Conservation (phyloP, 2,329 filamentous ascomycete genomes). For the Hypoxylon sp. region DNA sequence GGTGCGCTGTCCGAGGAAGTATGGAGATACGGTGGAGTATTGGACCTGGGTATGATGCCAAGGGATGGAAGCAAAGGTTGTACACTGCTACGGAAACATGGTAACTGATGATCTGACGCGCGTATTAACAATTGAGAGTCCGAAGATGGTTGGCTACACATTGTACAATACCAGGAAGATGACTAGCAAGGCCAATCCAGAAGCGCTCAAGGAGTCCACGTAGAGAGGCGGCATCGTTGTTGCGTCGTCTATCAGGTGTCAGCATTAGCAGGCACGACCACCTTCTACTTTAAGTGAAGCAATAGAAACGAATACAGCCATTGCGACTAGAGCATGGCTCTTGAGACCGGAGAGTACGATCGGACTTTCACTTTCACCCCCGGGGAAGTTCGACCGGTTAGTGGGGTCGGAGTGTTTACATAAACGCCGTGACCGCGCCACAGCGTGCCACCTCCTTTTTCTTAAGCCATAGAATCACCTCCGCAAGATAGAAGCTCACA, state of each 20-base stretch:
- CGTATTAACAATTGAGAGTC: neutral
- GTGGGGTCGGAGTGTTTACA: neutral
- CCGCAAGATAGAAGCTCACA: no score
- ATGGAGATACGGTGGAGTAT: constrained; percentile 15
- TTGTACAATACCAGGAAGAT: neutral
- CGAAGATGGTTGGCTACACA: neutral
- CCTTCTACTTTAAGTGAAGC: neutral
- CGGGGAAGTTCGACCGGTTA: neutral
- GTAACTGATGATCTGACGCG: neutral
- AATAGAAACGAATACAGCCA: neutral
- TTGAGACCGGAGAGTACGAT: neutral
- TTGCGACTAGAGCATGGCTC: neutral
- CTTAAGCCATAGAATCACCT: no score
- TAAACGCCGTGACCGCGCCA: neutral
- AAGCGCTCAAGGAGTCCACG: neutral
- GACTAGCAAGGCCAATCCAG: neutral
- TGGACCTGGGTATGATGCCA: constrained; percentile 31
- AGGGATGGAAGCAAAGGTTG: constrained; percentile 28
- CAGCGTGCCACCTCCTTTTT: no score
- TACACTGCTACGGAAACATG: constrained; percentile 5
- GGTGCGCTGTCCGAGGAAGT: constrained; percentile 11
- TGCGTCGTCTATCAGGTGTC: neutral
- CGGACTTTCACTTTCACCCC: neutral
- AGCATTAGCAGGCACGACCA: neutral
- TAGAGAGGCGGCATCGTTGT: neutral